Evolutionary conservation across 2,329 filamentous ascomycete genomes (phyloP).

Genomic region (Rhexocercosporidium sp.): DNA sequence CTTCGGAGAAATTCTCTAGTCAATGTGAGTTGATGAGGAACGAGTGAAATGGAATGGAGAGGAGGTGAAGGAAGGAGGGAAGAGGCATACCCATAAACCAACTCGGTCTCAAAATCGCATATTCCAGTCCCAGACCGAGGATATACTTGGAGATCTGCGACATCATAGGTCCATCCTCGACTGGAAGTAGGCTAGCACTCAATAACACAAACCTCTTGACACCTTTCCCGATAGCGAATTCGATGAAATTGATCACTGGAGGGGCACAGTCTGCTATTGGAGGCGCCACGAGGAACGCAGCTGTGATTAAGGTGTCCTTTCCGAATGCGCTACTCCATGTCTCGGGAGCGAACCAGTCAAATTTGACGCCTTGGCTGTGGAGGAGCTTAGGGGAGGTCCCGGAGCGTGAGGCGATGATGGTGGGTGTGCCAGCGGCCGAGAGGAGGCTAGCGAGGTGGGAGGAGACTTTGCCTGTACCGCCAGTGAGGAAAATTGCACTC

Average conservation of each 20-base stretch:
- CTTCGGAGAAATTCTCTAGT: conserved; percentile 50
- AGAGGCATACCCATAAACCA: conserved; percentile 53
- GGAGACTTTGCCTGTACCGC: conserved; percentile 53
- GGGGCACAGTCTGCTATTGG: conserved; percentile 41
- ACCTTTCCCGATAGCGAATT: conserved; percentile 45
- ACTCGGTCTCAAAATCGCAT: conserved; percentile 50
- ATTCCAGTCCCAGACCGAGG: conserved; percentile 47
- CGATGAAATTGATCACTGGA: conserved; percentile 49
- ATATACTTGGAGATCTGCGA: conserved; percentile 48
- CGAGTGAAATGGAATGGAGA: not conserved
- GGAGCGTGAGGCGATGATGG: conserved; percentile 48
- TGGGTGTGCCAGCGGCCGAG: conserved; percentile 36
- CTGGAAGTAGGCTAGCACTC: conserved; percentile 45
- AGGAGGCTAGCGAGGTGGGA: conserved; percentile 47
- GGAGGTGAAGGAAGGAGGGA: not conserved
- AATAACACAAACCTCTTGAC: conserved; percentile 53
- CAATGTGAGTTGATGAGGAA: not conserved
- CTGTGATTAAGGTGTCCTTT: conserved; percentile 37
- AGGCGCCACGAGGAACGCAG: conserved; percentile 51
- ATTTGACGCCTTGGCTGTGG: conserved; percentile 40
- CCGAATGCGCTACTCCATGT: conserved; percentile 48
- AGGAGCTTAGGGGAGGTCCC: conserved; percentile 34
- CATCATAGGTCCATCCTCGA: conserved; percentile 44
- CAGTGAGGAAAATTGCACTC: conserved; percentile 47
- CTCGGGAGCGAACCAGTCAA: conserved; percentile 51